A percentile compares a stretch with the other conserved stretches of the same genome.
phyloP scores from a whole-genome alignment of 2,329 filamentous ascomycete species.

The Diaporthe vaccinii region DNA sequence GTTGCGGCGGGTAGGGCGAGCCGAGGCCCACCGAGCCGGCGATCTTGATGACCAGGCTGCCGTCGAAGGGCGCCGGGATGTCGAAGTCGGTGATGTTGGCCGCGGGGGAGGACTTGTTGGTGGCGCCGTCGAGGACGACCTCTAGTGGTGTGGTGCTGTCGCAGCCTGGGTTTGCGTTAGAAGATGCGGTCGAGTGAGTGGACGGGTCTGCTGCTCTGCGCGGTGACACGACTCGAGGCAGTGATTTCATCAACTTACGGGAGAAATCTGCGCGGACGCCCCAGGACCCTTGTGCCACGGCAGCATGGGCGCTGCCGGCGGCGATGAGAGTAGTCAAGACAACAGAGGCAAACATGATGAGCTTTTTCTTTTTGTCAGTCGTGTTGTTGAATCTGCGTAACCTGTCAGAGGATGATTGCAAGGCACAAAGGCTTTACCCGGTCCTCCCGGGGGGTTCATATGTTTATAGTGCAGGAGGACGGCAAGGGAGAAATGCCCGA shows the following conservation, averaged over 20 bases:
- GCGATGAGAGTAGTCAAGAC: slow-evolving; percentile 1
- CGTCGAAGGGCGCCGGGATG: slow-evolving; percentile 3
- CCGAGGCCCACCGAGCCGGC: slow-evolving; percentile 11
- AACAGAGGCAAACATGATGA: background rate
- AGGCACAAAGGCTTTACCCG: background rate
- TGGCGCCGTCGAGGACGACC: slow-evolving; percentile 8
- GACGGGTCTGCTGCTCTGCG: background rate
- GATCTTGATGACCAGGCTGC: slow-evolving; percentile 17
- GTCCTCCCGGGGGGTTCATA: background rate
- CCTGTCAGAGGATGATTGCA: background rate
- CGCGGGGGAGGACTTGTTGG: slow-evolving; percentile 1
- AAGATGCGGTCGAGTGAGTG: accelerated
- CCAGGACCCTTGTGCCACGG: background rate
- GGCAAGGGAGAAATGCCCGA: slow-evolving; percentile 17
- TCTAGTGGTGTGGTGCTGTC: slow-evolving; percentile 1
- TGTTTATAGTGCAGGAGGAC: background rate
- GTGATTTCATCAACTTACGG: background rate
- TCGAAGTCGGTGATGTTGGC: slow-evolving; percentile 25
- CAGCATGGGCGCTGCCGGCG: slow-evolving; percentile 3
- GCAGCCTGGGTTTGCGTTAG: slow-evolving; percentile 13
- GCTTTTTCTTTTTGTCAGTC: background rate
- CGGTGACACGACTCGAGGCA: background rate
- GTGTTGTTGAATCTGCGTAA: background rate
- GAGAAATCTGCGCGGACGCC: slow-evolving; percentile 15
- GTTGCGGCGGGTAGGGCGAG: slow-evolving; percentile 26